Percentiles rank a stretch among this genome's conserved stretches.
These are phyloP conservation scores for Sisymbrium altissimum DNA, from an alignment of 345 rosid species.

Conservation along the genomic window DNA sequence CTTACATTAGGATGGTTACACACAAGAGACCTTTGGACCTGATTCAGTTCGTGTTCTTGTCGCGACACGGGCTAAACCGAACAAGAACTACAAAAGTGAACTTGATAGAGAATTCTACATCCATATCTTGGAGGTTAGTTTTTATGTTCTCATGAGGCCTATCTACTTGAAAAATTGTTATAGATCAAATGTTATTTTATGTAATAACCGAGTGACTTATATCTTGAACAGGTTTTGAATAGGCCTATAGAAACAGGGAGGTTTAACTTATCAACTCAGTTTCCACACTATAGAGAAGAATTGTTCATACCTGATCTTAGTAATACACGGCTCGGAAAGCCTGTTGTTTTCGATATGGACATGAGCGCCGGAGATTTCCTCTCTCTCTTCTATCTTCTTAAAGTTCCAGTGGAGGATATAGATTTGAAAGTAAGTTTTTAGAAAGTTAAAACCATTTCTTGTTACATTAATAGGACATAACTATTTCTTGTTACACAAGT, in stretches of 20 bases:
- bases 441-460: background rate
- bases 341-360: conserved; percentile 87
- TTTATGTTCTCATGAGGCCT: background rate
- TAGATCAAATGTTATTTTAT: background rate
- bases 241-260: conserved; percentile 53
- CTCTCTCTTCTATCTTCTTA: conserved; percentile 76
- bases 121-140: conserved; percentile 81
- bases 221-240: conserved; percentile 58
- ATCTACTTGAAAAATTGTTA: background rate
- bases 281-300: conserved; percentile 67
- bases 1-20: conserved; percentile 69
- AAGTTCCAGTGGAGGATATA: conserved; percentile 66
- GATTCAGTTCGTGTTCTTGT: conserved; percentile 72
- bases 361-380: conserved; percentile 96
- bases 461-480: background rate
- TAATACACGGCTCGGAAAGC: conserved; percentile 55
- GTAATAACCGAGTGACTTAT: background rate
- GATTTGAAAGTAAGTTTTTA: conserved; percentile 54
- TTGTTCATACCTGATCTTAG: conserved; percentile 51
- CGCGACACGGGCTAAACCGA: conserved; percentile 68
- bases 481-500: background rate
- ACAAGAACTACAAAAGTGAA: conserved; percentile 37
- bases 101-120: conserved; percentile 62
- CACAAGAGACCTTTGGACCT: conserved; percentile 52
- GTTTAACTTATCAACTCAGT: conserved; percentile 67